Conservation (phyloP, 2,329 filamentous ascomycete genomes). For the Teratosphaeria destructans region DNA sequence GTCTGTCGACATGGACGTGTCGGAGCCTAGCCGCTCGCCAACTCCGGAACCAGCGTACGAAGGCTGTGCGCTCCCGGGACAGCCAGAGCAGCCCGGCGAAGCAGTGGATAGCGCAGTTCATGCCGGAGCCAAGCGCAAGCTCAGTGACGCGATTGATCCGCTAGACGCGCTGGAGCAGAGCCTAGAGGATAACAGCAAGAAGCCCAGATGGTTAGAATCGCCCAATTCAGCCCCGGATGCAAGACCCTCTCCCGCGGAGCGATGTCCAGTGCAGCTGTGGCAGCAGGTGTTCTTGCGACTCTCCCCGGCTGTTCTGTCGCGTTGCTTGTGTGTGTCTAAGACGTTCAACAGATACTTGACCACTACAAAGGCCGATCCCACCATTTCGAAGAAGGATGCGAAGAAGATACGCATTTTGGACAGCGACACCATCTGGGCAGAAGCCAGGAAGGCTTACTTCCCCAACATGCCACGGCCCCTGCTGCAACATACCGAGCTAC, state of each 20-base stretch:
- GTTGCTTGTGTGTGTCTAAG: conserved; percentile 23
- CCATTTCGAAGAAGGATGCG: conserved; percentile 6
- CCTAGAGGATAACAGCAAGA: conserved; percentile 11
- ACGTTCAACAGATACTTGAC: conserved; percentile 21
- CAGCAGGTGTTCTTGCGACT: conserved; percentile 24
- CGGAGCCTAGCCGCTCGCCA: conserved; percentile 12
- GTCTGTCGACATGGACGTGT: conserved; percentile 21
- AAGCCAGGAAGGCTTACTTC: conserved; percentile 55
- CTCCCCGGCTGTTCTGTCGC: conserved; percentile 22
- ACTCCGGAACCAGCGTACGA: conserved; percentile 7
- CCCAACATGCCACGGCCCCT: conserved; percentile 61
- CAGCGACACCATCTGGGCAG: conserved; percentile 60
- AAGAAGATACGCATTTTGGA: conserved; percentile 30
- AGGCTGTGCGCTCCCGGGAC: not conserved
- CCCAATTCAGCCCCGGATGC: not conserved
- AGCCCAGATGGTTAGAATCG: conserved; percentile 9
- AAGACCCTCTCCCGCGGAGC: conserved; percentile 1
- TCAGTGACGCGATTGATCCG: conserved; percentile 9
- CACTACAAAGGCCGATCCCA: conserved; percentile 5
- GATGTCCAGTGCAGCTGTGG: conserved; percentile 18
- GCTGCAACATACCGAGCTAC: conserved; percentile 53
- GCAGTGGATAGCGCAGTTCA: not conserved
- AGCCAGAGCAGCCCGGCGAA: not conserved
- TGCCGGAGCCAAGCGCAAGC: conserved; percentile 21
- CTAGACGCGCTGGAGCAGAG: conserved; percentile 5